Percentiles rank a stretch among this genome's conserved stretches.
Evolutionary conservation across 768 basidiomycete species (phyloP).

Genomic region (Boletus sensibilis): DNA sequence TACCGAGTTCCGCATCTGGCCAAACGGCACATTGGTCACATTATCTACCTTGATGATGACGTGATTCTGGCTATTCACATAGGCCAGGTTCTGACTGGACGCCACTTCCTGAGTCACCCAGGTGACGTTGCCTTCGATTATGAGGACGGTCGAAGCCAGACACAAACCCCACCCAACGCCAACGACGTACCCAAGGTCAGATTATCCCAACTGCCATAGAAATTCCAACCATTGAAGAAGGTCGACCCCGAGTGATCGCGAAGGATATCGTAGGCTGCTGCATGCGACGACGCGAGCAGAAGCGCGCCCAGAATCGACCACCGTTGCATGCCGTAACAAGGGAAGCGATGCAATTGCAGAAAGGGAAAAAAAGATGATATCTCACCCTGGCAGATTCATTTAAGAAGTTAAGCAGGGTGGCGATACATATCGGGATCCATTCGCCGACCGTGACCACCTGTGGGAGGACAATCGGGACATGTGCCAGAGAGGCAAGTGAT

Average conservation of each 20-base stretch:
- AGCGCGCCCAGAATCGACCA: constrained; percentile 2
- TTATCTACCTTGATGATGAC: constrained; percentile 79
- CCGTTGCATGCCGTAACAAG: constrained; percentile 10
- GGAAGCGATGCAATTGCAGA: not conserved
- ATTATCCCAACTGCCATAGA: constrained; percentile 50
- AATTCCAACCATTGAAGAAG: constrained; percentile 59
- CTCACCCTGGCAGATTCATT: not conserved
- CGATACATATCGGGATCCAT: not conserved
- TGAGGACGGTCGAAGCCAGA: constrained; percentile 1
- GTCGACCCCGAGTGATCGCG: constrained; percentile 45
- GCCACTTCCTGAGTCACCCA: constrained; percentile 54
- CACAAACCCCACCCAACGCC: not conserved
- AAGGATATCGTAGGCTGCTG: constrained; percentile 36
- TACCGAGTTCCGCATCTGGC: constrained; percentile 61
- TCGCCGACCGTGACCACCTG: not conserved
- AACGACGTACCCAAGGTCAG: constrained; percentile 40
- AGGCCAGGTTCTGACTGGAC: constrained; percentile 49
- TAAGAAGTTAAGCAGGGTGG: constrained; percentile 4
- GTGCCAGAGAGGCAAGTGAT: not conserved
- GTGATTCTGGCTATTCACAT: constrained; percentile 57
- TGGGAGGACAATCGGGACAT: not conserved
- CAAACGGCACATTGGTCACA: constrained; percentile 48
- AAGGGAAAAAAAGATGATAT: not conserved
- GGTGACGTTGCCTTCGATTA: constrained; percentile 54
- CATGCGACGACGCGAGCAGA: constrained; percentile 1